Evolutionary conservation across 2,329 filamentous ascomycete species (phyloP), one percentile per base, ranked within the genome.

Genomic region (Apiospora kogelbergensis): DNA sequence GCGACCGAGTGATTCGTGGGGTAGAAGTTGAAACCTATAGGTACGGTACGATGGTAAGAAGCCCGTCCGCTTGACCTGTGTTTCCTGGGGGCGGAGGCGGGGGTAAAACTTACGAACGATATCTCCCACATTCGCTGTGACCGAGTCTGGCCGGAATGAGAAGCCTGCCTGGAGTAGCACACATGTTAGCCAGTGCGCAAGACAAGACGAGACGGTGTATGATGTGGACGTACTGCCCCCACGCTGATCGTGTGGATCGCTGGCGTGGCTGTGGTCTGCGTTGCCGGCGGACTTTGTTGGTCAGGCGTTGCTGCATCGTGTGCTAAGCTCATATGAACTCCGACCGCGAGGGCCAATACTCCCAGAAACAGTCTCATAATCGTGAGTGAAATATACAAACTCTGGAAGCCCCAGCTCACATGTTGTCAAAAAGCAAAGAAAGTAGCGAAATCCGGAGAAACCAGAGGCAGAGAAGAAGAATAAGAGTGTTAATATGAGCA

Each of bases 21-120:
- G 24, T 65, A 65, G 11, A 65, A 65, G 63, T 65, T 65, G 22
- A 65, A 65, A 10, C 42, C 63, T 65, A 11, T n/a, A 15, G 11
- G 6, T 7, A n/a, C 17, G 26, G 33, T 33, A 13, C 2, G 3
- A 60, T n/a, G 7, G 10, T 33, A 17, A 37, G 17, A 37, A 57
- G 6, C 3, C 17, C 7, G 6, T n/a, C 7, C 3, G 7, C 30
- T n/a, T 3, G 1, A 6, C 53, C 9, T 17, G 46, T 0, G 2
- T 7, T 13, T n/a, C 42, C 15, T 6, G 5, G 6, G 42, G 11
- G 7, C 5, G 30, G 30, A 37, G n/a, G 17, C n/a, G 26, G 22
- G 6, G 5, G 6, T 4, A 44, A 5, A 4, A 65, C 63, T 65
- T 20, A 65, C 42, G 63, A n/a, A 65, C 63, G 30, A 33, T 44